A percentile compares a stretch with the other conserved stretches of the same genome.
Evolutionary conservation across 805 yeast genomes (phyloP).

Genomic region (Starmerella asiatica): DNA sequence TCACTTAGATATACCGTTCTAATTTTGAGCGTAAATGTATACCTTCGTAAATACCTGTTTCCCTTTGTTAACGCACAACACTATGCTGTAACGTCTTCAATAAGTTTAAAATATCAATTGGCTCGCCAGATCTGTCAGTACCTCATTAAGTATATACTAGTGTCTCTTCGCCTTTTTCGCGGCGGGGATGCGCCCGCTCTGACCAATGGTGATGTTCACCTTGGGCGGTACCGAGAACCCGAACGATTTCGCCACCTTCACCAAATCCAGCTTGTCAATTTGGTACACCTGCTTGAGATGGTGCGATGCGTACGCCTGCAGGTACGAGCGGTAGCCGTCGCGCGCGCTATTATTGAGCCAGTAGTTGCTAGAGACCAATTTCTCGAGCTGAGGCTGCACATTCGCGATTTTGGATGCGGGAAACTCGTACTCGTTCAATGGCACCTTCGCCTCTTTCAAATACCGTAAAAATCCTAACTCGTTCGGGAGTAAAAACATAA

Average conservation of each 20-base stretch:
- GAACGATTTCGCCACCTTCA: constrained; percentile 87
- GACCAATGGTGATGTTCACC: constrained; percentile 90
- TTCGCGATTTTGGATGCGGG: constrained; percentile 90
- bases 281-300: constrained; percentile 92
- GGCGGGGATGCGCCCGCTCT: constrained; percentile 42
- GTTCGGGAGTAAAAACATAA: constrained; percentile 88
- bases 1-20: no score
- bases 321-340: constrained; percentile 92
- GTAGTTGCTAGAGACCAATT: constrained; percentile 79
- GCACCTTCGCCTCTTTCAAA: constrained; percentile 92
- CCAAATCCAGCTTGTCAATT: constrained; percentile 85
- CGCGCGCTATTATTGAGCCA: constrained; percentile 90
- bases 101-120: no score
- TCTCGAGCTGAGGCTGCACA: constrained; percentile 85
- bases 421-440: constrained; percentile 93
- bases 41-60: no score
- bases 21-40: no score
- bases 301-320: constrained; percentile 96
- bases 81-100: no score
- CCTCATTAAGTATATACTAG: neutral
- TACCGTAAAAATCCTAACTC: constrained; percentile 92
- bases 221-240: constrained; percentile 90
- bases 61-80: no score
- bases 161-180: constrained; percentile 3
- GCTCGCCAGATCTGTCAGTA: no score